phyloP scores from a whole-genome alignment of 176 grass and related monocot genomes.

The Chloris gayana region DNA sequence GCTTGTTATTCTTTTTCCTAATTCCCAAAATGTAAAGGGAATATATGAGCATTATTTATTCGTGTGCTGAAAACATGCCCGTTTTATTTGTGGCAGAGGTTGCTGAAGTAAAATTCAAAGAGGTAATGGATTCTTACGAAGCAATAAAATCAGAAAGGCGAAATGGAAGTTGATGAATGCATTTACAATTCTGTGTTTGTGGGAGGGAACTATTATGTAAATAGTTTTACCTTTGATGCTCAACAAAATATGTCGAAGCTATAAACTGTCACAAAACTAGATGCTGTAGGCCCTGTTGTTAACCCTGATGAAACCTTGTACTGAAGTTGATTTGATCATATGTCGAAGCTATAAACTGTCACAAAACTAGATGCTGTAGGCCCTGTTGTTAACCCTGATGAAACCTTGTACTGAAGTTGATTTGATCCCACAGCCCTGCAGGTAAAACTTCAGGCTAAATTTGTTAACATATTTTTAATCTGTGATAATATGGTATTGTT shows the following conservation, averaged over 20 bases:
- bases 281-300: constrained; percentile 7
- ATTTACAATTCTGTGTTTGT: background rate
- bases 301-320: constrained; percentile 19
- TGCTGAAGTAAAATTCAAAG: constrained; percentile 89
- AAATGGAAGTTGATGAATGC: constrained; percentile 51
- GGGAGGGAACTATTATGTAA: background rate
- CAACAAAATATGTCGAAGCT: background rate
- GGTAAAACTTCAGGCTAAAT: background rate
- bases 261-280: background rate
- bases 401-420: background rate
- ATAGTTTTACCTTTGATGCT: background rate
- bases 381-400: constrained; percentile 15
- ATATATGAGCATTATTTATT: constrained; percentile 4
- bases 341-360: background rate
- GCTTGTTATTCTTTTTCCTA: background rate
- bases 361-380: background rate
- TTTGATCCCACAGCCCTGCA: constrained; percentile 4
- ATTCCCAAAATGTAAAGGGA: background rate
- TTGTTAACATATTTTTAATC: background rate
- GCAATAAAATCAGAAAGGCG: constrained; percentile 78
- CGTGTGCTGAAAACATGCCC: background rate
- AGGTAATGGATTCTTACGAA: constrained; percentile 79
- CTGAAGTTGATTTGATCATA: too few species aligned
- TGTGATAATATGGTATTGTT: background rate
- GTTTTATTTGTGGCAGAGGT: constrained; percentile 46